Conservation (phyloP, 2,329 filamentous ascomycete genomes). For the Lasiodiplodia citricola region DNA sequence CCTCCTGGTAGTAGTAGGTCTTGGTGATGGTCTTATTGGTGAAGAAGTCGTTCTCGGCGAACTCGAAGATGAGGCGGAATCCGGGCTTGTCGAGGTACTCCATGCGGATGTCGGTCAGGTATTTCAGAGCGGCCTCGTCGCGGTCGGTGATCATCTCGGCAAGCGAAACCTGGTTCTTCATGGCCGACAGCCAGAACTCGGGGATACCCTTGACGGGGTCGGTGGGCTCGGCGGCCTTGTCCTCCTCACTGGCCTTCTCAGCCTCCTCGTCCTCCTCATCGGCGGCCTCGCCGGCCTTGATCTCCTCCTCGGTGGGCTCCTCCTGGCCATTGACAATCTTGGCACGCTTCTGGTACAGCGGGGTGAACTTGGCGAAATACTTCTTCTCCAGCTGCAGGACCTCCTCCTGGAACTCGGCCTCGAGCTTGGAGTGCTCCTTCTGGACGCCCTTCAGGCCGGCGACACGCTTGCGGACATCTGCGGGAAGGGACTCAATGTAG, state of each 20-base stretch:
- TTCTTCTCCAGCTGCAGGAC: slow-evolving; percentile 98
- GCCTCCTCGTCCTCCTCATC: slow-evolving; percentile 70
- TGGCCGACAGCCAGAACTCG: slow-evolving; percentile 98
- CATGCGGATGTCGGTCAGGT: slow-evolving; percentile 93
- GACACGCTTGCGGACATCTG: slow-evolving; percentile 88
- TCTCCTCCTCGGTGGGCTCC: slow-evolving; percentile 86
- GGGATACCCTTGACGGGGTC: slow-evolving; percentile 79
- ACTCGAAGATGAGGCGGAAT: slow-evolving; percentile 98
- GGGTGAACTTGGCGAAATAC: slow-evolving; percentile 98
- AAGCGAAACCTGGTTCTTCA: slow-evolving; percentile 98
- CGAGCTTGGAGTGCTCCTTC: slow-evolving; percentile 97
- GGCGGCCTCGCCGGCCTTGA: slow-evolving; percentile 83
- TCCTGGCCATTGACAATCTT: slow-evolving; percentile 85
- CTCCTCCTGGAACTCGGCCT: slow-evolving; percentile 98
- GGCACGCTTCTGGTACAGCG: slow-evolving; percentile 93
- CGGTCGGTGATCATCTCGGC: slow-evolving; percentile 99
- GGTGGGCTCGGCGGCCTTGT: slow-evolving; percentile 63
- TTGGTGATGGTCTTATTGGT: slow-evolving; percentile 96
- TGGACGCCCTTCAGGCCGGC: slow-evolving; percentile 96
- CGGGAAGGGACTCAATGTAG: slow-evolving; percentile 94
- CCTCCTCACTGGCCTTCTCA: slow-evolving; percentile 57
- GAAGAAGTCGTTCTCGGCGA: slow-evolving; percentile 94
- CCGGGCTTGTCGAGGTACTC: slow-evolving; percentile 98
- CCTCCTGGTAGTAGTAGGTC: slow-evolving; percentile 98
- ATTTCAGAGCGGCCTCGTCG: slow-evolving; percentile 91